Evolutionary conservation across 352 stramenopile genomes (phyloP), one percentile per base, ranked within the genome.

Genomic region (Pythium biforme): DNA sequence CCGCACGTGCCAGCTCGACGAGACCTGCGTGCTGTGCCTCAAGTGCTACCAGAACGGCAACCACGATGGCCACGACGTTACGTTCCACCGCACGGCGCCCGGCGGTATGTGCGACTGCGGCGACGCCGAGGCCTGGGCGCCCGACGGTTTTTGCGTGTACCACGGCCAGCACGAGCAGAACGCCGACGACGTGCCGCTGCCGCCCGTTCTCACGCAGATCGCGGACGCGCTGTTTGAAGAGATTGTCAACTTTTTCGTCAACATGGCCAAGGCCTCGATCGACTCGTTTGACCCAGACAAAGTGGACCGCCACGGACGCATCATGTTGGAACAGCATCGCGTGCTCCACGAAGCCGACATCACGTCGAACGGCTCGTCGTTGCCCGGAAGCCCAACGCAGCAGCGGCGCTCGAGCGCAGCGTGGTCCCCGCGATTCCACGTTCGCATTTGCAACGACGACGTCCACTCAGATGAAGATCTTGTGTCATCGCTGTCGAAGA

Each of bases 391-490:
- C 31, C 64, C 64, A 4, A 71, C 58, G 27, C 64, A 63, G 17
- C 64, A 63, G 49, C 62, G 72, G 26, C 51, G 64, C 37, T 23
- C 25, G 46, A 49, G 62, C 23, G 27, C 56, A 39, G 12, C 41
- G 25, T 64, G 57, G 57, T 81, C 78, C 33, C 88, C 77, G n/a
- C 66, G 74, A 10, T 88, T 98, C 40, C 88, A 97, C 54, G 78
- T 98, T 23, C 73, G 95, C 9, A 88, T 99, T 41, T 97, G 98
- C 77, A 99, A 99, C 74, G 97, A 99, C 68, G 97, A 99, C 62
- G 93, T 99, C 4, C 97, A 99, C 69, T 98, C 96, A 4, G 98
- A 98, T 64, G 94, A 99, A 50, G 94, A 99, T 62, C 87, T 99
- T 14, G 96, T 98, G 66, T 77, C 76, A 4, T 97, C 95, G 5